Evolutionary conservation across 139 green algal genomes (phyloP), one percentile per base, ranked within the genome.

Genomic region (Zygnema cylindricum): DNA sequence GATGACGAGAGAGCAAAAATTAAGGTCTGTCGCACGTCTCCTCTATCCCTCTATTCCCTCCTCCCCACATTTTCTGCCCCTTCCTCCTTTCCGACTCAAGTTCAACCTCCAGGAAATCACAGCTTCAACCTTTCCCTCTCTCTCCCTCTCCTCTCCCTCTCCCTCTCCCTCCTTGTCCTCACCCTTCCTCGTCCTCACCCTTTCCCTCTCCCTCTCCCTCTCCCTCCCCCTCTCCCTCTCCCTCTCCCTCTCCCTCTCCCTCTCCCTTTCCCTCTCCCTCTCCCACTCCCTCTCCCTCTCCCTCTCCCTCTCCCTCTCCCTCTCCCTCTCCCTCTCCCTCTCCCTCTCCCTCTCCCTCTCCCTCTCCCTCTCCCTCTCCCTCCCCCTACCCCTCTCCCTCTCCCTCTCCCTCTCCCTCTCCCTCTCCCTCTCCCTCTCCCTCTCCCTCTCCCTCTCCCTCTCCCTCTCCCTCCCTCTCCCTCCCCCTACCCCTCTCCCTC

Each of bases 181-280:
- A 63, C 7, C 7, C 16, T 63, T 16, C 7, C 49, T 63, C 7
- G 49, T 16, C 49, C 49, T 7, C 49, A 63, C 7, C 49, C 7
- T 63, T 63, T 16, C 7, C 49, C 7, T 25, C 7, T 63, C 71
- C 11, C 71, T 79, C 71, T 49, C 71, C 11, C 41, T 49, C 71
- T 49, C 71, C 11, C 41, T 49, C 71, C 11, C 71, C 38, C 71
- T 79, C 71, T 79, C 38, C 11, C 71, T 57, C n/a, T 7, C 71
- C 11, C 71, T 79, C 71, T 49, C 71, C 11, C 41, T 49, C 71
- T 49, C 71, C 11, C 41, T 49, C 71, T 79, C 71, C 38, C 71
- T 79, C 71, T 79, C 38, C 11, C 71, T 57, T 16, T 79, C 71
- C 11, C 7, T 49, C 39, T 49, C 41, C 11, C 71, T 79, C 41